Evolutionary conservation across 495 filamentous ascomycete genomes (phyloP), one percentile per base, ranked within the genome.

Genomic region (Aspergillus saccharolyticus): DNA sequence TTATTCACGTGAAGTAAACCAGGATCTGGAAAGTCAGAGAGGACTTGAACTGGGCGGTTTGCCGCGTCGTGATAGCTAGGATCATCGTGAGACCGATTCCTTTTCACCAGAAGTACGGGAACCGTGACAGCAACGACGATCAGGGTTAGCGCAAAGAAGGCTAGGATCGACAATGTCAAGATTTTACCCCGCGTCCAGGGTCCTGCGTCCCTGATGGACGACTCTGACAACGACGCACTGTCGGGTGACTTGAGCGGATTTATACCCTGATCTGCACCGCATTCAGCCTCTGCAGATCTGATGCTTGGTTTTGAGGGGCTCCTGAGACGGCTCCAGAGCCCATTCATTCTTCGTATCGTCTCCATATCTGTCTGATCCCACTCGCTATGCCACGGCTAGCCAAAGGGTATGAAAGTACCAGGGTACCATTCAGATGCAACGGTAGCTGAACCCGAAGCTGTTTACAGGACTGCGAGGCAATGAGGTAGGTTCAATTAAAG

Each of bases 21-120:
- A 0, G 73, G 73, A 51, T 74, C 71, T 3, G 73, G 66, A 55
- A 75, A 75, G 50, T 75, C 62, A 10, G 64, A 51, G 9, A 68
- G 17, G 1, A 58, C 67, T 10, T 53, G 66, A 15, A 65, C 28
- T 14, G 69, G 69, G 3, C 42, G 48, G 42, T 70, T 67, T n/a
- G 54, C 59, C 33, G 45, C 16, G 43, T 56, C 42, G 21, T 57
- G 24, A 43, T 70, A 70, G 21, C 63, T 72, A 14, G 59, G 47
- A 19, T 66, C 57, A 17, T 66, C 57, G 15, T 16, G 24, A 14
- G 56, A 54, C 0, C 45, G 6, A 1, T 24, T 22, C 56, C 28
- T 58, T n/a, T 44, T 51, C 22, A 46, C n/a, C 42, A 60, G 28
- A 16, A 48, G 44, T 16, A 61, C 21, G 15, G 53, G 54, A 8